phyloP scores from a whole-genome alignment of 257 asterid genomes.

The Primulina huaijiensis region DNA sequence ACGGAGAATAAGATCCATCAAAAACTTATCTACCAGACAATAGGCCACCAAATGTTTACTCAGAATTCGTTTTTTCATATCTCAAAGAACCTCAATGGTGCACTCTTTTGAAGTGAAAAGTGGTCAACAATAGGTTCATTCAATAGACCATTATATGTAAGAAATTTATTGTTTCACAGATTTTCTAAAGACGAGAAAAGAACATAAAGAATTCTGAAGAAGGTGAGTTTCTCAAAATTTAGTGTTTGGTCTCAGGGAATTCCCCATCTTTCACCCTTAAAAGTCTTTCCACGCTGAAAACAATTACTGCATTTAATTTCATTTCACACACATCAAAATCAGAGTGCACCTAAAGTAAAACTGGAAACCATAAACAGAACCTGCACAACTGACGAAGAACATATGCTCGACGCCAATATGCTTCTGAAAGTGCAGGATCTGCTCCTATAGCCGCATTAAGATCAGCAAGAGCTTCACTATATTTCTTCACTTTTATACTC shows the following conservation, averaged over 20 bases:
- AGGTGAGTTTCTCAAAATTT: conserved; percentile 1
- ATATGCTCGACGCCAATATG: conserved; percentile 76
- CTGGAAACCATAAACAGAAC: conserved; percentile 29
- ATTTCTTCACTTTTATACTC: conserved; percentile 72
- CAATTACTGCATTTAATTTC: neutral
- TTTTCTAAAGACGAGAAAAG: neutral
- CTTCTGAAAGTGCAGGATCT: conserved; percentile 80
- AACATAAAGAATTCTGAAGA: neutral
- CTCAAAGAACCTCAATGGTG: conserved; percentile 6
- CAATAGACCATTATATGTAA: neutral
- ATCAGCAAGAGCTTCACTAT: conserved; percentile 79
- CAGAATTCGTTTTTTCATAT: neutral
- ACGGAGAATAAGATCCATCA: conserved; percentile 3
- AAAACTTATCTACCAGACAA: conserved; percentile 4
- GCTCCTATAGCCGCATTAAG: conserved; percentile 83
- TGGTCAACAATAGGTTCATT: neutral
- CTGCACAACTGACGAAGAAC: conserved; percentile 84
- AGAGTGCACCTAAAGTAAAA: conserved; percentile 8
- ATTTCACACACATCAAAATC: neutral
- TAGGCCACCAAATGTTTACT: neutral
- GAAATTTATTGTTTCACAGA: neutral
- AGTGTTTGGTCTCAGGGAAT: neutral
- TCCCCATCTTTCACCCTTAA: neutral
- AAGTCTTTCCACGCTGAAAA: neutral
- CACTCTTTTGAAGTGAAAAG: neutral